A percentile compares a stretch with the other conserved stretches of the same genome.
phyloP scores from a whole-genome alignment of 2,329 filamentous ascomycete species.

The Rhinocladiella mackenziei region DNA sequence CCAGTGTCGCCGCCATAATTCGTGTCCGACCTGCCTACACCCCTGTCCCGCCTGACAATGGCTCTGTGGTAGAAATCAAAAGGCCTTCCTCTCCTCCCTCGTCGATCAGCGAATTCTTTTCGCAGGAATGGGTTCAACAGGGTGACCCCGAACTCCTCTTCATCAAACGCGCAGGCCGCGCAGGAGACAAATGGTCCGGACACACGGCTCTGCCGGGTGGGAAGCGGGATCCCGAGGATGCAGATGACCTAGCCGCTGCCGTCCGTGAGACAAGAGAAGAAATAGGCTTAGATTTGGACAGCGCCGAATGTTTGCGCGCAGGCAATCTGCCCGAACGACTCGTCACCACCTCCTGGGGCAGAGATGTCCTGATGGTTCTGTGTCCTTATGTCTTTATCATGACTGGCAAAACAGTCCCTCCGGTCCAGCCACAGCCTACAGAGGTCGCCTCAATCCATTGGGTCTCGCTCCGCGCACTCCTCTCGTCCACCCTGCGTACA shows the following conservation, averaged over 20 bases:
- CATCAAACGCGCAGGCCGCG: slow-evolving; percentile 63
- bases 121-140: slow-evolving; percentile 60
- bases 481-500: slow-evolving; percentile 58
- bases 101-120: slow-evolving; percentile 55
- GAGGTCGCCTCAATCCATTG: slow-evolving; percentile 67
- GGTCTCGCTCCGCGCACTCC: slow-evolving; percentile 60
- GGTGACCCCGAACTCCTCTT: slow-evolving; percentile 67
- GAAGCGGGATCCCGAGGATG: slow-evolving; percentile 62
- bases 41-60: slow-evolving; percentile 46
- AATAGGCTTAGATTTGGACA: slow-evolving; percentile 58
- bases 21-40: slow-evolving; percentile 57
- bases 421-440: slow-evolving; percentile 60
- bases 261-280: slow-evolving; percentile 64
- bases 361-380: slow-evolving; percentile 63
- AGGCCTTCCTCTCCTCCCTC: slow-evolving; percentile 26
- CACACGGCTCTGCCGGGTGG: slow-evolving; percentile 67
- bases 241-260: slow-evolving; percentile 58
- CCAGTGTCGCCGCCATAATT: slow-evolving; percentile 63
- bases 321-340: slow-evolving; percentile 64
- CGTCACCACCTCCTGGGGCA: slow-evolving; percentile 64
- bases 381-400: slow-evolving; percentile 65
- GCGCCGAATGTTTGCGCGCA: slow-evolving; percentile 45
- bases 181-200: slow-evolving; percentile 65
- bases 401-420: slow-evolving; percentile 53
- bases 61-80: slow-evolving; percentile 21